Base-by-base conservation (phyloP, 2,329 filamentous ascomycete species). In the Calonectria montana region DNA sequence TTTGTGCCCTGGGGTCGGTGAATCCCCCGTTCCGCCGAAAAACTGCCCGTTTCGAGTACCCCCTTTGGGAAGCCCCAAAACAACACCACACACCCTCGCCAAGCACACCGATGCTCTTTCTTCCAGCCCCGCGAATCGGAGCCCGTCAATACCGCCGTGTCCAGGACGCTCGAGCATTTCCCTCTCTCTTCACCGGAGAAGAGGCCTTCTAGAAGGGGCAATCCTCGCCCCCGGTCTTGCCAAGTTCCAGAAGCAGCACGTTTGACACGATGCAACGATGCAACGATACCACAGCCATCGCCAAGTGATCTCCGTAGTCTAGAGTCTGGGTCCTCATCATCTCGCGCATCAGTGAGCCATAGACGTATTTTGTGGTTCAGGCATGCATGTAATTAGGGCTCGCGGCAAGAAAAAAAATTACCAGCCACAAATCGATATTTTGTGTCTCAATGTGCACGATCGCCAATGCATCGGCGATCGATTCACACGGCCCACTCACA, bases 21-120 rank as follows among this genome's bases (percentile, higher is more conserved):
- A 57, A 39, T 57, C 29, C 53, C 53, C 53, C 53, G 53, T 57
- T 57, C n/a, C 53, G 53, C 53, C 53, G 53, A 57, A 39, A 25
- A 13, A 39, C 31, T 57, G 4, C 10, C 50, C 53, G 53, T 57
- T 57, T 57, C 31, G 35, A 25, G 25, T n/a, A 16, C 18, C 53
- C n/a, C 53, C n/a, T 57, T 57, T 39, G 53, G 53, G 53, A 57
- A 57, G 53, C 53, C 37, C 37, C 31, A 35, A 35, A 35, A 43
- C 55, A 31, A 21, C 35, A 25, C 55, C 31, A 35, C 31, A 35
- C 31, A 9, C 27, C 25, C 27, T n/a, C 16, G 37, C 39, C 57
- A 27, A 41, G 37, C 57, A 43, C 57, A 62, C 57, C 23, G 57
- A 62, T 16, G 23, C 50, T 35, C n/a, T 9, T 12, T 15, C 53